Evolutionary conservation across 2,329 filamentous ascomycete genomes (phyloP), one percentile per base, ranked within the genome.

Genomic region (Sclerotinia sclerotiorum): DNA sequence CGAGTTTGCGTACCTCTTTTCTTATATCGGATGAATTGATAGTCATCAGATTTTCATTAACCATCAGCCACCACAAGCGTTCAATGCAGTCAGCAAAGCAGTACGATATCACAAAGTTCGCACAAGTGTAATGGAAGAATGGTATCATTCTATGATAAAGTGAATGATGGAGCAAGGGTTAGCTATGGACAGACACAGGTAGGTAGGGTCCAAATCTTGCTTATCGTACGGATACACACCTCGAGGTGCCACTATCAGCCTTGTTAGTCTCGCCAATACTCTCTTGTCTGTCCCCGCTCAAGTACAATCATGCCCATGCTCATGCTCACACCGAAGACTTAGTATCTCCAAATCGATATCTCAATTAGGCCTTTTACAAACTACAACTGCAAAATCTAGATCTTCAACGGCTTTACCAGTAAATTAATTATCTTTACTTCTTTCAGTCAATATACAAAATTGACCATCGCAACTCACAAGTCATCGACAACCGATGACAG

Each of bases 61-160:
- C 27, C 11, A 32, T 65, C 49, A 65, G 61, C 48, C 48, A 64
- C 42, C 61, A 55, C 32, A 46, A 44, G 24, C 32, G 32, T 54
- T 64, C 48, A 19, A 64, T 51, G 42, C 64, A 58, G 64, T 66
- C 64, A 66, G 52, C 64, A 57, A 58, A 62, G 64, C 52, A 66
- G 64, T 48, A 56, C 54, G 27, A 48, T 51, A 17, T 65, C 6
- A 21, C 39, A 49, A 13, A 29, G 13, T 32, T 62, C 44, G 21
- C 44, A 35, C 58, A 61, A 29, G 35, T 66, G 42, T 44, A 66
- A 58, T 64, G 61, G 61, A 52, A 64, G 61, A 42, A 66, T 39
- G 6, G 1, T 49, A 58, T 46, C 19, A 42, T 48, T 39, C 10
- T 19, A 35, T 7, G 44, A 29, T 19, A 44, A 61, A 61, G 44